Conservation (phyloP, 2,329 filamentous ascomycete genomes). For the Chalara sp. region DNA sequence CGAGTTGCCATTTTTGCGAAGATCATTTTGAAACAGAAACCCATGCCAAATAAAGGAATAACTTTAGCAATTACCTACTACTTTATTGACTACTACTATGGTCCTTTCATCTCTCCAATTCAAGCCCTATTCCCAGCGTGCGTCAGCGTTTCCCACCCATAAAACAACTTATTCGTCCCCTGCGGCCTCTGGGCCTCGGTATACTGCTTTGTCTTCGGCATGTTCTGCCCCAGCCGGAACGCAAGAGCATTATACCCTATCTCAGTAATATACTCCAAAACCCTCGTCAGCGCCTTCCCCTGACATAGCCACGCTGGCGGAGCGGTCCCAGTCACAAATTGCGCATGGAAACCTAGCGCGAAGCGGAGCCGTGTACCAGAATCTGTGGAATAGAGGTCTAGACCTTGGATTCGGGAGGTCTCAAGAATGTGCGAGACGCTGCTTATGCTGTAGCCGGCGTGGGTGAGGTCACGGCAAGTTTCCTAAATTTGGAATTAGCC, state of each 20-base stretch:
- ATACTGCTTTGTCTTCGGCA: slow-evolving; percentile 19
- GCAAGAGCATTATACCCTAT: slow-evolving; percentile 22
- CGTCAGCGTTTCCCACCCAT: slow-evolving; percentile 11
- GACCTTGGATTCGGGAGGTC: slow-evolving; percentile 23
- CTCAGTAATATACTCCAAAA: slow-evolving; percentile 17
- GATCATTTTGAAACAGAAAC: too few species aligned
- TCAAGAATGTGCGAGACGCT: slow-evolving; percentile 25
- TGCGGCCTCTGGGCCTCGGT: slow-evolving; percentile 5
- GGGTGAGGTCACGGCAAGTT: slow-evolving; percentile 24
- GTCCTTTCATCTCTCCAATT: neutral
- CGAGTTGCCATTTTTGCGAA: neutral
- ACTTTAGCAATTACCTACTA: too few species aligned
- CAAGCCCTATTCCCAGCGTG: slow-evolving; percentile 8
- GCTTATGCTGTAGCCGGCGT: slow-evolving; percentile 22
- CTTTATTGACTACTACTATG: too few species aligned
- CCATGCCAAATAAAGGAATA: too few species aligned
- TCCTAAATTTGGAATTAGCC: slow-evolving; percentile 12
- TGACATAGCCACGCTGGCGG: slow-evolving; percentile 17
- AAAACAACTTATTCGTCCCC: slow-evolving; percentile 8
- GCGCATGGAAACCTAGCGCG: slow-evolving; percentile 19
- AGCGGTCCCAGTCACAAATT: neutral
- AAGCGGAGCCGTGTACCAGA: slow-evolving; percentile 17
- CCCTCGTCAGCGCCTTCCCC: slow-evolving; percentile 8
- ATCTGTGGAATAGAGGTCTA: slow-evolving; percentile 18
- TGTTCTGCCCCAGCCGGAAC: slow-evolving; percentile 12